Evolutionary conservation across 2,329 filamentous ascomycete species (phyloP).

Genomic region (Blastomyces silverae): DNA sequence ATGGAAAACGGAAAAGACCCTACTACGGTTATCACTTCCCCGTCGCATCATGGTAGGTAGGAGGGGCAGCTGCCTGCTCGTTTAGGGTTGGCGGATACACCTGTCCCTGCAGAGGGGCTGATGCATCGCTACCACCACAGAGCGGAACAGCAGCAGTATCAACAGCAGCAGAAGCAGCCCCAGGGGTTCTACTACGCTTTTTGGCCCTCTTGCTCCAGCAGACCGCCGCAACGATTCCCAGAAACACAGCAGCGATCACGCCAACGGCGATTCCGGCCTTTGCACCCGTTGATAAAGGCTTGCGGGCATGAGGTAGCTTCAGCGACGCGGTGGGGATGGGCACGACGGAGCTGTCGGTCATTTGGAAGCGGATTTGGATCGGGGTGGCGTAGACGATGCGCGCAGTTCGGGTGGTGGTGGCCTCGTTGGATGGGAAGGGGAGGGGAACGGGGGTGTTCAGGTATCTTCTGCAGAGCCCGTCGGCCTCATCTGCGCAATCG

Average conservation of each 20-base stretch:
- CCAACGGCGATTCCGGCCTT: constrained; percentile 5
- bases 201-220: not conserved
- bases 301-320: not conserved
- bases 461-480: not conserved
- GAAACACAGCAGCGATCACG: not conserved
- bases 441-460: not conserved
- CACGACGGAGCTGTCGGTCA: constrained; percentile 1
- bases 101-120: not conserved
- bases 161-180: not conserved
- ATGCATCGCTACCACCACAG: not conserved
- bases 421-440: not conserved
- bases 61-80: not conserved
- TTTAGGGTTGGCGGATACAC: not conserved
- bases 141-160: not conserved
- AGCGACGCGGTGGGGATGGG: not conserved
- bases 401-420: not conserved
- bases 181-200: not conserved
- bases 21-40: not conserved
- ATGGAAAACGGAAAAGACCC: not conserved
- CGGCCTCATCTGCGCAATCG: not conserved
- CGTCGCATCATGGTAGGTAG: not conserved
- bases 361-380: constrained; percentile 3
- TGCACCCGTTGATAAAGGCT: not conserved
- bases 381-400: not conserved
- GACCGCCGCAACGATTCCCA: not conserved